Evolutionary conservation across 345 rosid genomes (phyloP).

Genomic region (Citropsis articulata): DNA sequence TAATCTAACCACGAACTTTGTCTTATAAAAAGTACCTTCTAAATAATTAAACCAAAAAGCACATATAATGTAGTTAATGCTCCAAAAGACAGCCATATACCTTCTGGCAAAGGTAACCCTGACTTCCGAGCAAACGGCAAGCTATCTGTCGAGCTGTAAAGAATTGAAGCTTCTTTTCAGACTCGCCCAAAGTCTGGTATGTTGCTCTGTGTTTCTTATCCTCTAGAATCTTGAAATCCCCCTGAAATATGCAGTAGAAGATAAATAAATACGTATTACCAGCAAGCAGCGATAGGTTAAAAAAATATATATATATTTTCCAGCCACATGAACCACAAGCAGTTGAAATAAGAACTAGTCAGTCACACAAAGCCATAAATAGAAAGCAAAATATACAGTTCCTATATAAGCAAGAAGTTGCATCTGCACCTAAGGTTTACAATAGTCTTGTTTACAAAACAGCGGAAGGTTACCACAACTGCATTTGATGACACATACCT

Average conservation of each 20-base stretch:
- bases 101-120: constrained; percentile 90
- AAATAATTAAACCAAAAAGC: neutral
- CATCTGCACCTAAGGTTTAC: too few relatives aligned
- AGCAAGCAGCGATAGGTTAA: too few relatives aligned
- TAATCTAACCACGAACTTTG: neutral
- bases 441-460: neutral
- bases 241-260: constrained; percentile 36
- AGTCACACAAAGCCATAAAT: neutral
- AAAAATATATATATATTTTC: neutral
- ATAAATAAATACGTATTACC: neutral
- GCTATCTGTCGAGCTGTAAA: constrained; percentile 88
- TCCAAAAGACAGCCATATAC: constrained; percentile 29
- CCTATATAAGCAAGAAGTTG: neutral
- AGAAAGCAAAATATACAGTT: neutral
- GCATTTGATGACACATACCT: neutral
- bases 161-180: constrained; percentile 72
- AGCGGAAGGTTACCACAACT: neutral
- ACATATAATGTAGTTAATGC: neutral
- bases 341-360: neutral
- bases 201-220: constrained; percentile 92
- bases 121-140: constrained; percentile 85
- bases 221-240: constrained; percentile 64
- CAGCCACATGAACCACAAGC: neutral
- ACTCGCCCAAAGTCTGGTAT: constrained; percentile 69
- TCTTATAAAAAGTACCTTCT: neutral